Percentiles rank a stretch among this genome's conserved stretches.
These are phyloP conservation scores for Gossypium arboreum DNA, from an alignment of 345 rosid genomes.

Conservation along the genomic window DNA sequence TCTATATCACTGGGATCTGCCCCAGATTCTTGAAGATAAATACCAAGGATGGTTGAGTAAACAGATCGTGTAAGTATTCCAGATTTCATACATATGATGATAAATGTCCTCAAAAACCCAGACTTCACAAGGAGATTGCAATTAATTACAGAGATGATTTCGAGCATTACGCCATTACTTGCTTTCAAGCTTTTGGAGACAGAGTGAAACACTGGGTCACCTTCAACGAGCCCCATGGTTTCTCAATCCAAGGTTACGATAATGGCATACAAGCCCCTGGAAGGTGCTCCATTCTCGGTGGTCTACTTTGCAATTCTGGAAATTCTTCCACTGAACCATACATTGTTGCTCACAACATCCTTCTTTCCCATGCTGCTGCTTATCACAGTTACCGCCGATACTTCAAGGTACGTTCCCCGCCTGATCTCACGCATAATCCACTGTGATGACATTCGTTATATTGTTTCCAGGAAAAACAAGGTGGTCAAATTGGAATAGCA, in stretches of 20 bases:
- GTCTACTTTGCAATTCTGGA: constrained; percentile 63
- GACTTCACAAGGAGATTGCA: constrained; percentile 7
- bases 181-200: constrained; percentile 81
- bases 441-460: not conserved
- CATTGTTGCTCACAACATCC: constrained; percentile 77
- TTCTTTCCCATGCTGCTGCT: constrained; percentile 77
- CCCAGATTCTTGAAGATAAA: constrained; percentile 82
- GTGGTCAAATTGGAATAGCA: constrained; percentile 68
- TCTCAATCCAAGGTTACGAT: constrained; percentile 85
- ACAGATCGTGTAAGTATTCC: constrained; percentile 56
- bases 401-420: constrained; percentile 50
- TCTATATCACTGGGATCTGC: constrained; percentile 97
- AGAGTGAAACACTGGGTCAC: constrained; percentile 90
- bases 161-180: constrained; percentile 65
- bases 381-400: constrained; percentile 54
- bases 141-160: constrained; percentile 60
- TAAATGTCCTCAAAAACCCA: not conserved
- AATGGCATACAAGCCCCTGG: constrained; percentile 94
- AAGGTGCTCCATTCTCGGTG: constrained; percentile 80
- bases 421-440: not conserved
- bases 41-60: constrained; percentile 78
- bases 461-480: constrained; percentile 53
- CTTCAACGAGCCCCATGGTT: constrained; percentile 86
- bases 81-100: not conserved
- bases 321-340: constrained; percentile 79